Evolutionary conservation across 768 basidiomycete genomes (phyloP).

Genomic region (Heimioporus sp.): DNA sequence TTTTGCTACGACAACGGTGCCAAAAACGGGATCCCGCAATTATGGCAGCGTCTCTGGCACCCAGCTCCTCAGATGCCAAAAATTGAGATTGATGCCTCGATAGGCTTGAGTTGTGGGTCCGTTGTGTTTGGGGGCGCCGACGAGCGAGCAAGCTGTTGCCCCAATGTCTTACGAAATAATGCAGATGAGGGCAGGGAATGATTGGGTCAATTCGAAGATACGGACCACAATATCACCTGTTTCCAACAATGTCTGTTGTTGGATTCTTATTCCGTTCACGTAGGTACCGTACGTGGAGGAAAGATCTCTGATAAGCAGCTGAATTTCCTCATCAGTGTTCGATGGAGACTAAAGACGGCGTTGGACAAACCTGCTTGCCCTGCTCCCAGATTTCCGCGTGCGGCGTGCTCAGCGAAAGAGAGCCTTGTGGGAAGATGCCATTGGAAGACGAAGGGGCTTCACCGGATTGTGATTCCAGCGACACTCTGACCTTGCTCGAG

Average conservation of each 20-base stretch:
- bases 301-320: conserved; percentile 49
- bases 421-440: conserved; percentile 40
- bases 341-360: neutral
- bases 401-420: conserved; percentile 39
- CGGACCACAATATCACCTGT: conserved; percentile 46
- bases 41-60: neutral
- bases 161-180: conserved; percentile 36
- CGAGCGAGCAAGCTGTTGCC: conserved; percentile 37
- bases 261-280: conserved; percentile 44
- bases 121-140: conserved; percentile 37
- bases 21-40: neutral
- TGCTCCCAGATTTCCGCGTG: conserved; percentile 51
- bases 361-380: conserved; percentile 37
- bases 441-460: conserved; percentile 30
- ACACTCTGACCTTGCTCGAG: conserved; percentile 25
- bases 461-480: conserved; percentile 33
- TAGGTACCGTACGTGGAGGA: conserved; percentile 47
- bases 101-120: conserved; percentile 46
- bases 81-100: conserved; percentile 41
- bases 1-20: neutral
- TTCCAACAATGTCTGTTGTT: conserved; percentile 35
- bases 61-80: conserved; percentile 26
- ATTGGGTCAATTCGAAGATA: conserved; percentile 1
- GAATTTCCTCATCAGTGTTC: conserved; percentile 7
- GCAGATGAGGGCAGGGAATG: conserved; percentile 4